phyloP scores from a whole-genome alignment of 2,329 filamentous ascomycete genomes.

The Pseudogymnoascus sp. region DNA sequence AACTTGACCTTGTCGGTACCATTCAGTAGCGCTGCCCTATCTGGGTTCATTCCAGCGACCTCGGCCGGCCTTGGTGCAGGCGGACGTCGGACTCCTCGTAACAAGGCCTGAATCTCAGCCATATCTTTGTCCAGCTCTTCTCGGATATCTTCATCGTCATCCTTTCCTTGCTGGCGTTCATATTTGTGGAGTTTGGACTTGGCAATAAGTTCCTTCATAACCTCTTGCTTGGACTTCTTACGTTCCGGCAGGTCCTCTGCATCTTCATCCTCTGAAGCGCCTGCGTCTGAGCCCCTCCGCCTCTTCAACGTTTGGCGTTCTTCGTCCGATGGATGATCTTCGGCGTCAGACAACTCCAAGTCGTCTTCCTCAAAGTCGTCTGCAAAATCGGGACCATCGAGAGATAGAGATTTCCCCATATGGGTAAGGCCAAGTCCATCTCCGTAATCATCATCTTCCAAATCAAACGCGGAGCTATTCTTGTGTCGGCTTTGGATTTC shows the following conservation, averaged over 20 bases:
- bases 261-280: constrained; percentile 40
- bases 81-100: constrained; percentile 49
- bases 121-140: constrained; percentile 79
- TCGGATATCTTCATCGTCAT: constrained; percentile 83
- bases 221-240: constrained; percentile 92
- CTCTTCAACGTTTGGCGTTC: constrained; percentile 49
- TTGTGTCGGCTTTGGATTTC: constrained; percentile 76
- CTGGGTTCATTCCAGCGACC: constrained; percentile 49
- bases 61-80: constrained; percentile 27
- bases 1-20: constrained; percentile 56
- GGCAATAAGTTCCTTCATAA: constrained; percentile 95
- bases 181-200: constrained; percentile 96
- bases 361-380: constrained; percentile 80
- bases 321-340: constrained; percentile 47
- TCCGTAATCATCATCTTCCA: constrained; percentile 72
- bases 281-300: constrained; percentile 40
- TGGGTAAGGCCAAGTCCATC: constrained; percentile 68
- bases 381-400: constrained; percentile 43
- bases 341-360: constrained; percentile 48
- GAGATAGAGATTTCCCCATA: constrained; percentile 63
- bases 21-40: constrained; percentile 50
- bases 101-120: constrained; percentile 62
- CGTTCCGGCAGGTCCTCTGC: constrained; percentile 58
- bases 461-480: constrained; percentile 74
- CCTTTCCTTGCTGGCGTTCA: constrained; percentile 84